These are phyloP conservation scores for Jasminum sambac DNA, from an alignment of 257 asterid genomes.

Conservation along the genomic window DNA sequence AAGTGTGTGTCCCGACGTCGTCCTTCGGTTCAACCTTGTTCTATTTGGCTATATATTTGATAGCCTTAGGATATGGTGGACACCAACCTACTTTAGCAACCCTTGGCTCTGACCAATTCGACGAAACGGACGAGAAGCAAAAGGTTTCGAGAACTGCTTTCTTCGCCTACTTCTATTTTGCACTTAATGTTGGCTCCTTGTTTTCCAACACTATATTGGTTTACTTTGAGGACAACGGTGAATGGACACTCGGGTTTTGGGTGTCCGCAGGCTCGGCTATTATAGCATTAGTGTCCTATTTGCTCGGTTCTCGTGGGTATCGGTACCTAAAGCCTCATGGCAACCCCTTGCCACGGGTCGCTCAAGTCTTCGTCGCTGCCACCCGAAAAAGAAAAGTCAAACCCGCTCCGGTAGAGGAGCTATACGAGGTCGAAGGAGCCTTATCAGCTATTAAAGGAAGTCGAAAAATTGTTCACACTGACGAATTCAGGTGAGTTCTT, in stretches of 20 bases:
- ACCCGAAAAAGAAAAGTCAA: constrained; percentile 9
- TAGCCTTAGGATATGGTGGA: constrained; percentile 60
- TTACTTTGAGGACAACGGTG: constrained; percentile 49
- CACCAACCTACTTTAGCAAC: constrained; percentile 66
- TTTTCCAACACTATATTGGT: constrained; percentile 55
- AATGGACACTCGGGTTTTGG: constrained; percentile 55
- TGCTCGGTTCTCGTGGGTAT: constrained; percentile 43
- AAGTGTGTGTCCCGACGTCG: constrained; percentile 22
- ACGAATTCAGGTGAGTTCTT: constrained; percentile 19
- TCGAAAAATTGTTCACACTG: constrained; percentile 27
- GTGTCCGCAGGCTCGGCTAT: constrained; percentile 39
- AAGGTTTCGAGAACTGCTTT: constrained; percentile 32
- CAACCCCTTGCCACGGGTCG: constrained; percentile 27
- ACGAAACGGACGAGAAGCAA: constrained; percentile 32
- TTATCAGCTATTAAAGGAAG: constrained; percentile 21
- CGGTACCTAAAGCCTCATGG: constrained; percentile 32
- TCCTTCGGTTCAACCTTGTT: constrained; percentile 29
- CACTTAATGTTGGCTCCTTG: constrained; percentile 49
- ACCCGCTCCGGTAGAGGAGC: constrained; percentile 2
- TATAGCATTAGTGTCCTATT: constrained; percentile 31
- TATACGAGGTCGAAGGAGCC: constrained; percentile 24
- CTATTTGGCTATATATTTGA: constrained; percentile 47
- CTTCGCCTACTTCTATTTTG: constrained; percentile 50
- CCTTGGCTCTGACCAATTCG: constrained; percentile 58
- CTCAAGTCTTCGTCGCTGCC: constrained; percentile 32